Percentiles rank a stretch among this genome's conserved stretches.
These are phyloP conservation scores for Globisporangium cylindrosporum DNA, from an alignment of 352 stramenopile genomes.

Conservation along the genomic window DNA sequence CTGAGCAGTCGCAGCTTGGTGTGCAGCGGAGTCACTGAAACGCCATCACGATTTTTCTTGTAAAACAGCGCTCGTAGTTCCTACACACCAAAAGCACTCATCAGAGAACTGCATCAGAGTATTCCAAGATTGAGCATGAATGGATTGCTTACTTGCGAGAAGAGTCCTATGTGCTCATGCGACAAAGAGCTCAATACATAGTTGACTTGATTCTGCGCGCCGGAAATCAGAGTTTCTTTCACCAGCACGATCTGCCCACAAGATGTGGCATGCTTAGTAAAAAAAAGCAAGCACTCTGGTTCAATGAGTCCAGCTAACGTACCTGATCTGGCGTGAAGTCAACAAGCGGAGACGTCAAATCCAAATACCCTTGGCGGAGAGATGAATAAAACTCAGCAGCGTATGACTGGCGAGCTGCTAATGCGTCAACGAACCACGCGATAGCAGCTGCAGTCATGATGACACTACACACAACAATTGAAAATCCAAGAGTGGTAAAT, in stretches of 20 bases:
- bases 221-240: conserved; percentile 72
- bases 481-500: background rate
- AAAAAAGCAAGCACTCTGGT: background rate
- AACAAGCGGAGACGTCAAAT: conserved; percentile 73
- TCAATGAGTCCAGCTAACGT: background rate
- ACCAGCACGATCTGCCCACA: conserved; percentile 61
- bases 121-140: background rate
- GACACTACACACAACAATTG: conserved; percentile 26
- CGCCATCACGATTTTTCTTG: conserved; percentile 41
- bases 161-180: conserved; percentile 69
- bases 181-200: conserved; percentile 82
- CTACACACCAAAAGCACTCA: conserved; percentile 18
- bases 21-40: conserved; percentile 51
- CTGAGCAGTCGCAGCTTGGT: conserved; percentile 72
- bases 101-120: background rate
- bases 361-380: conserved; percentile 76
- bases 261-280: background rate
- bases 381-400: conserved; percentile 84
- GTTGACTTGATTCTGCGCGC: conserved; percentile 83
- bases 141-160: conserved; percentile 44
- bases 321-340: conserved; percentile 87
- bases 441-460: conserved; percentile 60
- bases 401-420: conserved; percentile 81
- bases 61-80: conserved; percentile 78
- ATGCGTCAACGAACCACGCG: conserved; percentile 64